A percentile compares a stretch with the other conserved stretches of the same genome.
Evolutionary conservation across 1,139 yeast genomes (phyloP).

Genomic region (Hemisphaericaspora xylofermentans): DNA sequence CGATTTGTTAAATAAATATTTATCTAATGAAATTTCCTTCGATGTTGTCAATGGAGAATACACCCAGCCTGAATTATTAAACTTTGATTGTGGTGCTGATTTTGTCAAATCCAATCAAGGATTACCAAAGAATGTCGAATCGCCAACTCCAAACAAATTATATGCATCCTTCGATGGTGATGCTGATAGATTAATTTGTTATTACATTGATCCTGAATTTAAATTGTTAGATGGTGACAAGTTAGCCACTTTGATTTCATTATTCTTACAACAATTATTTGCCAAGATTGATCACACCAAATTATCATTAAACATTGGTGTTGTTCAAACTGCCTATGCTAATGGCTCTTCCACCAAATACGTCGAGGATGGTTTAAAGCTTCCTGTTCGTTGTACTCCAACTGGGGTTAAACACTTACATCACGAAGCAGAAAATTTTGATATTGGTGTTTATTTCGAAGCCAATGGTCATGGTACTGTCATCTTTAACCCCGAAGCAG

Average conservation of each 20-base stretch:
- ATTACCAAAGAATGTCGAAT: slow-evolving; percentile 61
- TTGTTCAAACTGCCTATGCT: slow-evolving; percentile 97
- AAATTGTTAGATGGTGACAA: slow-evolving; percentile 90
- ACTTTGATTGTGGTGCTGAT: slow-evolving; percentile 91
- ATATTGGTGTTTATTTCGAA: slow-evolving; percentile 92
- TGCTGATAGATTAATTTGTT: slow-evolving; percentile 92
- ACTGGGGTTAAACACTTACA: slow-evolving; percentile 97
- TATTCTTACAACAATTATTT: slow-evolving; percentile 57
- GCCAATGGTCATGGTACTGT: slow-evolving; percentile 99
- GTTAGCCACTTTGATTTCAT: slow-evolving; percentile 81
- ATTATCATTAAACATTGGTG: slow-evolving; percentile 60
- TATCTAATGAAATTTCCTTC: slow-evolving; percentile 41
- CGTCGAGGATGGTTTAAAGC: slow-evolving; percentile 56
- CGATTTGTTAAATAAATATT: slow-evolving; percentile 44
- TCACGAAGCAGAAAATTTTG: slow-evolving; percentile 80
- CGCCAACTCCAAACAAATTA: slow-evolving; percentile 42
- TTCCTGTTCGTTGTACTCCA: slow-evolving; percentile 87
- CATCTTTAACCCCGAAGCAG: slow-evolving; percentile 65
- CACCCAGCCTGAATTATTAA: slow-evolving; percentile 56
- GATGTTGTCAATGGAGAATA: slow-evolving; percentile 61
- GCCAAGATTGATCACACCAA: slow-evolving; percentile 37
- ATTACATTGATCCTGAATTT: slow-evolving; percentile 56
- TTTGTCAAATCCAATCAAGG: slow-evolving; percentile 86
- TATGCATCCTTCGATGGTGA: slow-evolving; percentile 95
- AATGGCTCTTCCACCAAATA: slow-evolving; percentile 87